A percentile compares a stretch with the other conserved stretches of the same genome.
These are phyloP conservation scores for Akebia trifoliata DNA, from an alignment of 164 flowering plant species.

Conservation along the genomic window DNA sequence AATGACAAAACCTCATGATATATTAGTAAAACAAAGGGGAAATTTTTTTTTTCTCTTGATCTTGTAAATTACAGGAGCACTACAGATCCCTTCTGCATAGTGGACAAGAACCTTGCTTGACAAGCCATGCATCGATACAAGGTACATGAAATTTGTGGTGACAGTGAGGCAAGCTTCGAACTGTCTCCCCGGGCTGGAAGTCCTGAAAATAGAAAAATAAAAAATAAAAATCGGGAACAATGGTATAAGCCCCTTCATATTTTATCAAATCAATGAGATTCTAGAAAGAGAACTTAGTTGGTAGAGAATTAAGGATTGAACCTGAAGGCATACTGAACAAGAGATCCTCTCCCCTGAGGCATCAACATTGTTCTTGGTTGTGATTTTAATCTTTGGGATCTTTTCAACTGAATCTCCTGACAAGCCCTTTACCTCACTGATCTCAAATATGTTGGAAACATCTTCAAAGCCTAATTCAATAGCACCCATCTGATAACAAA, in stretches of 20 bases:
- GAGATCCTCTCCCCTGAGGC: slow-evolving; percentile 67
- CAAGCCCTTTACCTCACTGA: slow-evolving; percentile 62
- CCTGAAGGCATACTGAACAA: slow-evolving; percentile 97
- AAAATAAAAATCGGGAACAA: too few species aligned
- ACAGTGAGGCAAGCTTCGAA: slow-evolving; percentile 74
- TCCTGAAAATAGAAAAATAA: slow-evolving; percentile 41
- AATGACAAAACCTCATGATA: too few species aligned
- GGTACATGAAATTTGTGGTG: slow-evolving; percentile 84
- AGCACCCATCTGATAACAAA: slow-evolving; percentile 66
- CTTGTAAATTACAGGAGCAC: slow-evolving; percentile 16
- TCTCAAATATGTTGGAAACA: slow-evolving; percentile 58
- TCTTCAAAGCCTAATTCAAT: slow-evolving; percentile 69
- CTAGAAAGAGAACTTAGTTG: neutral
- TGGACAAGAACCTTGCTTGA: slow-evolving; percentile 84
- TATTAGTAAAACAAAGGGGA: too few species aligned
- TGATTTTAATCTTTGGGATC: slow-evolving; percentile 70
- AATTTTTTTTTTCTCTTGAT: too few species aligned
- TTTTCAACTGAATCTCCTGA: slow-evolving; percentile 61
- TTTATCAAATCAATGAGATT: too few species aligned
- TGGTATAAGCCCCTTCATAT: neutral
- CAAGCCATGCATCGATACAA: slow-evolving; percentile 91
- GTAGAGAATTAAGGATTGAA: slow-evolving; percentile 8
- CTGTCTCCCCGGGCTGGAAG: slow-evolving; percentile 72
- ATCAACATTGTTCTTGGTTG: slow-evolving; percentile 49
- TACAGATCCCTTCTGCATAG: slow-evolving; percentile 83